A percentile compares a stretch with the other conserved stretches of the same genome.
These are phyloP conservation scores for Neonectria punicea DNA, from an alignment of 2,329 filamentous ascomycete species.

Conservation along the genomic window DNA sequence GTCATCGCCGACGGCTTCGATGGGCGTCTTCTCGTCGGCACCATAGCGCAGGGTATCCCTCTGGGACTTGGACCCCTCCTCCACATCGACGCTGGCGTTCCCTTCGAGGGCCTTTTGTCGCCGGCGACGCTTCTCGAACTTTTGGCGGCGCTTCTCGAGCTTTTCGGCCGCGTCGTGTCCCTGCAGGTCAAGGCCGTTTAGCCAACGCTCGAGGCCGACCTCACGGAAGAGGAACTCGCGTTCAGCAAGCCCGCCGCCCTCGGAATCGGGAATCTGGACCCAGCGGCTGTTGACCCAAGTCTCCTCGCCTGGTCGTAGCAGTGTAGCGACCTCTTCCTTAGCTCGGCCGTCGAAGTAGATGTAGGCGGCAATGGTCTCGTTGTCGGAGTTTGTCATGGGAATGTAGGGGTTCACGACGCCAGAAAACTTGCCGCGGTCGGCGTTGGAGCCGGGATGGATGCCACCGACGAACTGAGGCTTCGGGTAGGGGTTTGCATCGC, in stretches of 20 bases:
- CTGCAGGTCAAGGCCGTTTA: conserved; percentile 95
- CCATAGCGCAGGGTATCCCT: conserved; percentile 81
- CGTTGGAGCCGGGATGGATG: conserved; percentile 63
- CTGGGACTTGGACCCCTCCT: conserved; percentile 55
- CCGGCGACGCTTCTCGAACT: conserved; percentile 75
- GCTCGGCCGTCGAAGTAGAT: conserved; percentile 97
- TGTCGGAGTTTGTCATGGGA: conserved; percentile 89
- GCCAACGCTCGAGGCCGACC: conserved; percentile 94
- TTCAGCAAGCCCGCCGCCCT: conserved; percentile 94
- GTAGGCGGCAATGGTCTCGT: conserved; percentile 97
- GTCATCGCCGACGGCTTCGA: conserved; percentile 75
- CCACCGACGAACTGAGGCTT: conserved; percentile 84
- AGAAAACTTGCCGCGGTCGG: conserved; percentile 58
- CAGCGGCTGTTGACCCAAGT: conserved; percentile 99
- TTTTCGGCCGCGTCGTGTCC: conserved; percentile 91
- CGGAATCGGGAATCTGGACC: conserved; percentile 91
- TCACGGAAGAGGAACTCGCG: conserved; percentile 97
- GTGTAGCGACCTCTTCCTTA: conserved; percentile 96
- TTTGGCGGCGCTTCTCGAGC: conserved; percentile 87
- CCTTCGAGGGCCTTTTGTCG: conserved; percentile 65
- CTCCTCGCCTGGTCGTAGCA: conserved; percentile 91
- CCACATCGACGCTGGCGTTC: conserved; percentile 47
- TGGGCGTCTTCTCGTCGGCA: conserved; percentile 76
- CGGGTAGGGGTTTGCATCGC: conserved; percentile 79
- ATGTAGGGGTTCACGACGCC: conserved; percentile 84